Conservation (phyloP, 257 asterid species). For the Sherardia arvensis region DNA sequence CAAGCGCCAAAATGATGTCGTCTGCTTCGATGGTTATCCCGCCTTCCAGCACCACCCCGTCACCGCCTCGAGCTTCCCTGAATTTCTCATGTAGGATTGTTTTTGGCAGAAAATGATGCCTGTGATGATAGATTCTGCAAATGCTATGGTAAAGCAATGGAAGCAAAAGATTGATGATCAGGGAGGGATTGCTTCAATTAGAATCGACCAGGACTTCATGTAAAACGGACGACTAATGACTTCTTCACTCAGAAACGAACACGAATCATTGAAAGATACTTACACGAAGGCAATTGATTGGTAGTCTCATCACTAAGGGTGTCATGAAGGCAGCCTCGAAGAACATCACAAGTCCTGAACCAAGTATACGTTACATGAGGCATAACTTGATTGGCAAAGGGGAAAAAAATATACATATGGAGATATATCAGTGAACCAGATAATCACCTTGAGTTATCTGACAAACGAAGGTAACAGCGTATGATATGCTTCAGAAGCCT, state of each 20-base stretch:
- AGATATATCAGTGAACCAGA: background rate
- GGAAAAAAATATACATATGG: background rate
- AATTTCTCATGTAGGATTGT: no score
- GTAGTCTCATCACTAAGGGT: slow-evolving; percentile 80
- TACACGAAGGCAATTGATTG: slow-evolving; percentile 69
- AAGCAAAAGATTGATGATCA: background rate
- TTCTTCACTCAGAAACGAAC: background rate
- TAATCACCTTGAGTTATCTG: slow-evolving; percentile 63
- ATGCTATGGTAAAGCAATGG: background rate
- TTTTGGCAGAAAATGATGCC: background rate
- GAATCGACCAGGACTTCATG: background rate
- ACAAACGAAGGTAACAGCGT: slow-evolving; percentile 83
- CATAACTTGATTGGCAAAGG: background rate
- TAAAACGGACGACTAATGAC: no score
- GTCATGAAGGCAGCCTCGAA: slow-evolving; percentile 71
- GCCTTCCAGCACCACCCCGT: no score
- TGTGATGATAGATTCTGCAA: background rate
- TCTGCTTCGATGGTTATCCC: no score
- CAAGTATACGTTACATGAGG: background rate
- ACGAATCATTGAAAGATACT: slow-evolving; percentile 17
- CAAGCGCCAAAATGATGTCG: no score
- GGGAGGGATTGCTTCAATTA: background rate
- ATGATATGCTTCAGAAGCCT: slow-evolving; percentile 77
- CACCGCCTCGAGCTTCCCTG: no score
- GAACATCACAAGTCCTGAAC: slow-evolving; percentile 80